These are phyloP conservation scores for Erysimum pusillum DNA, from an alignment of 441 rosid genomes.

Conservation along the genomic window DNA sequence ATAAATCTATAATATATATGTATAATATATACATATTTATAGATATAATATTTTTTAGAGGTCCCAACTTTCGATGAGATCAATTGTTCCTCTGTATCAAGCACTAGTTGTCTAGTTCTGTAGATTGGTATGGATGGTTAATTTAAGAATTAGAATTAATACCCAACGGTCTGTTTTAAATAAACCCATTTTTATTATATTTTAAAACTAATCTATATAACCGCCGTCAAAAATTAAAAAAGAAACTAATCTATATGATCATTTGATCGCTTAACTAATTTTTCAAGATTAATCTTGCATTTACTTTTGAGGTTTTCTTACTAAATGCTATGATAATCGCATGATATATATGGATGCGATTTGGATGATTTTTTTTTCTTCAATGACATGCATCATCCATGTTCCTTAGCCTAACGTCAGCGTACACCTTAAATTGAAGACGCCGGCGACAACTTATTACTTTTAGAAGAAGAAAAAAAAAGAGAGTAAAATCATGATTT, in stretches of 20 bases:
- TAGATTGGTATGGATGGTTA: constrained; percentile 39
- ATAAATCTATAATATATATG: no score
- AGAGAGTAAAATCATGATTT: no score
- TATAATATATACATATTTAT: no score
- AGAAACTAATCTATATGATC: no score
- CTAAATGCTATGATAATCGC: no score
- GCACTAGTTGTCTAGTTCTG: constrained; percentile 43
- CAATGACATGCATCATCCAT: background rate
- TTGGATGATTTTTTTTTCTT: background rate
- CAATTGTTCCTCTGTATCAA: constrained; percentile 48
- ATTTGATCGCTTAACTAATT: background rate
- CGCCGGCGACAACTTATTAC: background rate
- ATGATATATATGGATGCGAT: background rate
- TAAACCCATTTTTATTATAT: background rate
- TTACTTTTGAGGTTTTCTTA: background rate
- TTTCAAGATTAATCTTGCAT: constrained; percentile 14
- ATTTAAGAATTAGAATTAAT: constrained; percentile 24
- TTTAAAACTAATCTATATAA: background rate
- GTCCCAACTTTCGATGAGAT: constrained; percentile 49
- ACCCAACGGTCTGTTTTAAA: constrained; percentile 18
- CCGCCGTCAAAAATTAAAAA: background rate
- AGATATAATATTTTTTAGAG: background rate
- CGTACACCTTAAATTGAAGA: background rate
- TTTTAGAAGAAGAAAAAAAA: no score
- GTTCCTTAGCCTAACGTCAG: background rate